Percentiles rank a stretch among this genome's conserved stretches.
These are phyloP conservation scores for Ruellia speciosa DNA, from an alignment of 305 asterid genomes.

Conservation along the genomic window DNA sequence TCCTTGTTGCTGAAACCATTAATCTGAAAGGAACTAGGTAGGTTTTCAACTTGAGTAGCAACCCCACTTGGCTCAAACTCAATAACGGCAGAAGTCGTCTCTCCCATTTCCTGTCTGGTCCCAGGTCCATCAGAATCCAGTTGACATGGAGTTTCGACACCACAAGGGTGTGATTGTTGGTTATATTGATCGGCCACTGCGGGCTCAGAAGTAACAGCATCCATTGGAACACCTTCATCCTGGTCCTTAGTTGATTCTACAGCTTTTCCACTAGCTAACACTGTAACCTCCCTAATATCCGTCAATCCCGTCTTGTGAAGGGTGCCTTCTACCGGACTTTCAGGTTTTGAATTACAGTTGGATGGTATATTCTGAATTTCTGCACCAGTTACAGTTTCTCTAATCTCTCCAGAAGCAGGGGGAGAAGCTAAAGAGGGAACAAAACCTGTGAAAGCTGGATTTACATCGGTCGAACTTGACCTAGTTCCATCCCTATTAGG, in stretches of 20 bases:
- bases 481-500: conserved; percentile 64
- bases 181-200: conserved; percentile 30
- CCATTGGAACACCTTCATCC: conserved; percentile 28
- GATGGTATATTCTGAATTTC: conserved; percentile 37
- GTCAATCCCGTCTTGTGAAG: conserved; percentile 29
- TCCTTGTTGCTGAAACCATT: conserved; percentile 37
- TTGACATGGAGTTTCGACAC: conserved; percentile 28
- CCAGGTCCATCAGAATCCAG: conserved; percentile 34
- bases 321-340: conserved; percentile 34
- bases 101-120: conserved; percentile 27
- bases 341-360: conserved; percentile 31
- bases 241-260: conserved; percentile 40
- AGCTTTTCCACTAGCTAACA: conserved; percentile 40
- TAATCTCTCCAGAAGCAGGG: conserved; percentile 39
- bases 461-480: conserved; percentile 52
- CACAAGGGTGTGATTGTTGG: conserved; percentile 33
- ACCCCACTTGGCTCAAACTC: conserved; percentile 32
- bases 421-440: conserved; percentile 50
- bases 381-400: conserved; percentile 36
- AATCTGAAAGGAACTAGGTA: conserved; percentile 33
- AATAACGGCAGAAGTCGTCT: conserved; percentile 30
- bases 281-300: conserved; percentile 34
- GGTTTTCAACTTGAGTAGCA: conserved; percentile 33
- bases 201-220: conserved; percentile 33
- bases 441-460: conserved; percentile 39